Evolutionary conservation across 2,329 filamentous ascomycete species (phyloP).

Genomic region (Ophiosphaerella narmari): DNA sequence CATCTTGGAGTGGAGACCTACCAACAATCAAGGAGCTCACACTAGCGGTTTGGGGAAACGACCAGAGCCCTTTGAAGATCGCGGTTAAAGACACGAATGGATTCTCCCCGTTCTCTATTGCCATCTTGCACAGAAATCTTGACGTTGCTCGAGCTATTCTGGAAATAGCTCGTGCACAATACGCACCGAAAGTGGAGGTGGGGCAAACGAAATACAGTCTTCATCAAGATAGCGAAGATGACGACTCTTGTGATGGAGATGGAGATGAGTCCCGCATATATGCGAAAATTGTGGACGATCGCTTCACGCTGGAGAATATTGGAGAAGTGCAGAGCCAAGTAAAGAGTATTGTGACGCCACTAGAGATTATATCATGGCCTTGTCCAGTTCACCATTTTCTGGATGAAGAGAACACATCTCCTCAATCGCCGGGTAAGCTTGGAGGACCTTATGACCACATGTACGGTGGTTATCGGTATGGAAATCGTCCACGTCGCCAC

Average conservation of each 20-base stretch:
- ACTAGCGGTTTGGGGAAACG: constrained; percentile 61
- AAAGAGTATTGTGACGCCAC: constrained; percentile 65
- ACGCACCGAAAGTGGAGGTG: constrained; percentile 56
- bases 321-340: constrained; percentile 71
- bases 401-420: constrained; percentile 4
- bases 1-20: constrained; percentile 72
- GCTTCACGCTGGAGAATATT: constrained; percentile 77
- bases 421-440: neutral
- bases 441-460: neutral
- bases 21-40: constrained; percentile 68
- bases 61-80: constrained; percentile 63
- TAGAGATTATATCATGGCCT: constrained; percentile 53
- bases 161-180: constrained; percentile 73
- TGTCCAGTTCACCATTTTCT: constrained; percentile 17
- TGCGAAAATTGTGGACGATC: constrained; percentile 64
- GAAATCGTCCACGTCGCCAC: neutral
- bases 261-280: constrained; percentile 43
- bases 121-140: constrained; percentile 68
- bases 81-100: constrained; percentile 58
- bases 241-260: constrained; percentile 32
- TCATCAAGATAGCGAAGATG: constrained; percentile 40
- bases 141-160: constrained; percentile 68
- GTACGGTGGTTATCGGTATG: neutral
- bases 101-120: constrained; percentile 69
- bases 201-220: constrained; percentile 55